Evolutionary conservation across 1,284 basidiomycete genomes (phyloP), one percentile per base, ranked within the genome.

Genomic region (Uromyces viciae-fabae): DNA sequence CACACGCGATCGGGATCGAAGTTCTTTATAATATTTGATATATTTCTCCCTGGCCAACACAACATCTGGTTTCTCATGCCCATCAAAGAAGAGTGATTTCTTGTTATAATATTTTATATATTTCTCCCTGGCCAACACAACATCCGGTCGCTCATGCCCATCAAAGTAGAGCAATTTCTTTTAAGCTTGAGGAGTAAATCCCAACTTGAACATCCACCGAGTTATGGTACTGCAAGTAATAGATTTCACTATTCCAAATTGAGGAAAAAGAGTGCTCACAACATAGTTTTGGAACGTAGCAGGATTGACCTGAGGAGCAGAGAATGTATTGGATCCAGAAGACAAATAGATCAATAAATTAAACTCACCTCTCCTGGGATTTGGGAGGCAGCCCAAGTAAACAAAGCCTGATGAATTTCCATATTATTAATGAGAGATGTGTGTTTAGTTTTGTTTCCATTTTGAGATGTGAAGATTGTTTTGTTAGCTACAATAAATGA

Each of bases 131-230:
- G 38, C 25, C 2, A 22, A 4, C 22, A 62, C 58, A 15, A 75
- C 74, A 64, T 75, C 74, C 7, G 36, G 25, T 4, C 28, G 58
- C 40, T 75, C 31, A 28, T 66, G 64, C 17, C 64, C 64, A 66
- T 66, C 38, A 66, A 66, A 66, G 15, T 66, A 66, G 14, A 38
- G 31, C 3, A 56, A 75, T 28, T 75, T 75, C 17, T 43, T 19
- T 28, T 28, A 75, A 28, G 14, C 38, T 33, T 64, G 52, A 3
- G 40, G 42, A 36, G 17, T 28, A 22, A 64, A 75, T 3, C 74
- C 74, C 15, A 75, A 19, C 31, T 75, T 75, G 19, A 25, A 43
- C 74, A 75, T 75, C 74, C 74, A 75, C 46, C 8, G 4, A n/a
- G 56, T 62, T 19, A 36, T n/a, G 3, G 74, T 64, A 17, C 25